Conservation (phyloP, 345 rosid genomes). For the Durio zibethinus region DNA sequence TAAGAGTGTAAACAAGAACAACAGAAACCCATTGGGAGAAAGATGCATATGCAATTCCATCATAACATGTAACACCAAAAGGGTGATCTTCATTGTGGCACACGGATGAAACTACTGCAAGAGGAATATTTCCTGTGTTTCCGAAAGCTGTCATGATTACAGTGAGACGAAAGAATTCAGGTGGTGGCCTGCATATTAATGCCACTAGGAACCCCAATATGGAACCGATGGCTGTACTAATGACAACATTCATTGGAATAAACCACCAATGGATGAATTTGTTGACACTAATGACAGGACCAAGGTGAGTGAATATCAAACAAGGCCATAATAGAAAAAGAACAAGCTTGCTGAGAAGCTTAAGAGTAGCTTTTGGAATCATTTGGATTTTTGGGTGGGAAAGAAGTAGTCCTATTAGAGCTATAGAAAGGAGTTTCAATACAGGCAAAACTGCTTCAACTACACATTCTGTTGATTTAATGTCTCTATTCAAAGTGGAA, state of each 20-base stretch:
- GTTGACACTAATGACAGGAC: conserved; percentile 20
- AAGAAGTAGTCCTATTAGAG: conserved; percentile 31
- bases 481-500: neutral
- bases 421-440: conserved; percentile 35
- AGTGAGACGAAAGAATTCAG: conserved; percentile 36
- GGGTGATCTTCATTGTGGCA: conserved; percentile 28
- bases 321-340: conserved; percentile 40
- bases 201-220: conserved; percentile 32
- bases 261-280: conserved; percentile 41
- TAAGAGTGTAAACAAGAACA: conserved; percentile 39
- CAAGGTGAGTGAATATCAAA: conserved; percentile 38
- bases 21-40: conserved; percentile 46
- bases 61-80: conserved; percentile 24
- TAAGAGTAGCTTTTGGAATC: conserved; percentile 36
- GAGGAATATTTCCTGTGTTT: conserved; percentile 39
- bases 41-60: conserved; percentile 42
- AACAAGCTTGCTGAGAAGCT: conserved; percentile 32
- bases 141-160: conserved; percentile 41
- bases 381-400: conserved; percentile 33
- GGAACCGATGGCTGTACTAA: conserved; percentile 34
- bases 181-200: conserved; percentile 34
- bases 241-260: conserved; percentile 35
- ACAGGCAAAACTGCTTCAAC: conserved; percentile 31
- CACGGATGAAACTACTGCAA: conserved; percentile 31
- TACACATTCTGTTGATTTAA: conserved; percentile 16